Base-by-base conservation (phyloP, 2,329 filamentous ascomycete species). In the Dothidotthia symphoricarpi region DNA sequence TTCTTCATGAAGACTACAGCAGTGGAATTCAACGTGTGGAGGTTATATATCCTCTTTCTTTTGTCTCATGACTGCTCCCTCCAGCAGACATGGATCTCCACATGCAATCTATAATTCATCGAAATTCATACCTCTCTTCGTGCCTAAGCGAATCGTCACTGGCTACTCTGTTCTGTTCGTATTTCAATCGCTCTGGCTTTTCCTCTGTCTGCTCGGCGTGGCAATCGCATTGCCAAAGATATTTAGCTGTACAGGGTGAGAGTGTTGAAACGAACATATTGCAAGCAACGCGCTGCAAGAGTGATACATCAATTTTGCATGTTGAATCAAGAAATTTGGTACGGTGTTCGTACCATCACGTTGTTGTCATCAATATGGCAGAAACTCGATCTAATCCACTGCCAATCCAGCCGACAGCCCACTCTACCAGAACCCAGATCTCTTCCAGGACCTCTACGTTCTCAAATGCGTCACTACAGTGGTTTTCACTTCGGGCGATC, bases 351-450 rank as follows among this genome's bases (percentile, higher is more conserved):
- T n/a, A n/a, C n/a, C n/a, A n/a, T n/a, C n/a, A n/a, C n/a, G n/a
- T n/a, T n/a, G n/a, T 25, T 24, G n/a, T n/a, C 14, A 61, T n/a
- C n/a, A n/a, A n/a, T n/a, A n/a, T n/a, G n/a, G n/a, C n/a, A n/a
- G 57, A 27, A 58, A 58, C 24, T 51, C 52, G 6, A 39, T 61
- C 24, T 61, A 61, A 44, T 58, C 60, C 43, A 45, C 41, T 19
- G 59, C 57, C 1, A 54, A 61, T 22, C 55, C 55, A 13, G 45
- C 48, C 22, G 59, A 62, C 29, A 43, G 37, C 27, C 33, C 61
- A 1, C 48, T 63, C 16, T 63, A 52, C 37, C 55, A 60, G 26
- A 59, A 53, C 16, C 58, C 59, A 3, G 53, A 61, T 17, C 47
- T 63, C 27, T 51, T 47, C 30, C 57, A 57, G 24, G 58, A 62